phyloP scores from a whole-genome alignment of 164 flowering plant species.

The Chloranthus sessilifolius region DNA sequence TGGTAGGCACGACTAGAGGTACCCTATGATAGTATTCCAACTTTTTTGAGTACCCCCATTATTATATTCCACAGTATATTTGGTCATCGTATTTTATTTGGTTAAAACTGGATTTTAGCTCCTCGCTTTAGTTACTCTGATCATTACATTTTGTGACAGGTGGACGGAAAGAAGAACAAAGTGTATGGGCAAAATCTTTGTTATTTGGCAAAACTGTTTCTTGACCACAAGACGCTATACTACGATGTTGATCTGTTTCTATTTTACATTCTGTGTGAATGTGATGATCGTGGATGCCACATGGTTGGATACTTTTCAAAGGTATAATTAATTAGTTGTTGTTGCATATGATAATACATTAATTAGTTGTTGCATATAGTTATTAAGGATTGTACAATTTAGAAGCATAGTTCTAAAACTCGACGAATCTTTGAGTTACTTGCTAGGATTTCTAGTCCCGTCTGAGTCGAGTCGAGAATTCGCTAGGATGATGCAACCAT shows the following conservation, averaged over 20 bases:
- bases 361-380: no score
- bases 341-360: no score
- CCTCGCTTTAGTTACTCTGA: not conserved
- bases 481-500: no score
- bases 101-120: not conserved
- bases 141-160: slow-evolving; percentile 41
- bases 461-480: no score
- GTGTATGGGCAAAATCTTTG: slow-evolving; percentile 97
- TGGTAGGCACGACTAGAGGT: no score
- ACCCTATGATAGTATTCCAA: no score
- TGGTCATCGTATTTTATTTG: not conserved
- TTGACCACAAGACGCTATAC: slow-evolving; percentile 98
- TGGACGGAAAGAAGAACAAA: slow-evolving; percentile 99
- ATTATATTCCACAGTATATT: no score
- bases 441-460: no score
- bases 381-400: no score
- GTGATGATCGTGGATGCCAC: slow-evolving; percentile 99
- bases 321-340: slow-evolving; percentile 35
- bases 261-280: slow-evolving; percentile 90
- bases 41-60: no score
- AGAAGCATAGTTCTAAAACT: no score
- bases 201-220: slow-evolving; percentile 90
- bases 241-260: slow-evolving; percentile 96
- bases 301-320: slow-evolving; percentile 99
- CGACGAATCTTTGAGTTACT: no score